These are phyloP conservation scores for Debaryomyces udenii DNA, from an alignment of 1,139 yeast genomes.

Conservation along the genomic window DNA sequence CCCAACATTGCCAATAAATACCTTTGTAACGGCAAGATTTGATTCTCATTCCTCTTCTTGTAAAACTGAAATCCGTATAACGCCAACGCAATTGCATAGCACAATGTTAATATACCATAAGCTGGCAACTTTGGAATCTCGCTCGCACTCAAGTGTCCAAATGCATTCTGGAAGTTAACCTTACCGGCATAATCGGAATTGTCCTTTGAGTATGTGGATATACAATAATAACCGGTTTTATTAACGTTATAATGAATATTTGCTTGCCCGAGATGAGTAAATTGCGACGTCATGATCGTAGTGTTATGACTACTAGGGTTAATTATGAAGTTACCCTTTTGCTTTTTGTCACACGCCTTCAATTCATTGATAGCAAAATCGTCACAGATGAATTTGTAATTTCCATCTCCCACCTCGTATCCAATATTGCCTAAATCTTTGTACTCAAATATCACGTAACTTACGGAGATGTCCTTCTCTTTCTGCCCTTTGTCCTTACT, in stretches of 20 bases:
- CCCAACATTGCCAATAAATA: slow-evolving; percentile 85
- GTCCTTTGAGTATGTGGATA: slow-evolving; percentile 60
- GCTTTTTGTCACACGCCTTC: slow-evolving; percentile 52
- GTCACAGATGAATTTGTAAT: slow-evolving; percentile 71
- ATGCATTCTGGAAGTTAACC: slow-evolving; percentile 86
- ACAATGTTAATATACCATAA: slow-evolving; percentile 82
- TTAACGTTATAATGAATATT: slow-evolving; percentile 65
- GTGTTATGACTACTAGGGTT: slow-evolving; percentile 48
- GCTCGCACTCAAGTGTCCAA: slow-evolving; percentile 84
- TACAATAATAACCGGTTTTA: slow-evolving; percentile 89
- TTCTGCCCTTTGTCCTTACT: slow-evolving; percentile 26
- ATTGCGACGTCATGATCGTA: slow-evolving; percentile 57
- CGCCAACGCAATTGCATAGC: slow-evolving; percentile 79
- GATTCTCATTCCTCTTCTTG: slow-evolving; percentile 75
- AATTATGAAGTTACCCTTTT: slow-evolving; percentile 66
- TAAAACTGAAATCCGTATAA: slow-evolving; percentile 84
- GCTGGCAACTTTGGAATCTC: slow-evolving; percentile 91
- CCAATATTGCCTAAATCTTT: slow-evolving; percentile 77
- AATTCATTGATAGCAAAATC: slow-evolving; percentile 61
- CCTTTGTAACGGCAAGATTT: slow-evolving; percentile 86
- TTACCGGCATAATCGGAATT: slow-evolving; percentile 58
- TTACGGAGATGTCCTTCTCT: slow-evolving; percentile 45
- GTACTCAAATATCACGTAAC: slow-evolving; percentile 81
- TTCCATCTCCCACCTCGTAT: slow-evolving; percentile 33
- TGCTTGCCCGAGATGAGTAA: slow-evolving; percentile 61